Evolutionary conservation across 2,329 filamentous ascomycete genomes (phyloP).

Genomic region (Fusarium liriodendri): DNA sequence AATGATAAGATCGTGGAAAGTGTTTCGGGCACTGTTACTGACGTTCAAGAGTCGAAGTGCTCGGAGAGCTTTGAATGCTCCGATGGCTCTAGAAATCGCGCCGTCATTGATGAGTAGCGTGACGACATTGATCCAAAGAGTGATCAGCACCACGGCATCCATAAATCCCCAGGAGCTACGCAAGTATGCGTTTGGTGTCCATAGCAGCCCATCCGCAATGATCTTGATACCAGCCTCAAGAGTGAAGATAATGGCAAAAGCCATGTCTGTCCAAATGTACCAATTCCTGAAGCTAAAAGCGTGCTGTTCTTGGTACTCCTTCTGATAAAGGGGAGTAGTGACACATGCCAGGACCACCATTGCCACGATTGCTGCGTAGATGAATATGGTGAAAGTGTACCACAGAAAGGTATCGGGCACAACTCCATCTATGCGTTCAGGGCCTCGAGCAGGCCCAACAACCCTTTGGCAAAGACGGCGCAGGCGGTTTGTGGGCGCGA

Average conservation of each 20-base stretch:
- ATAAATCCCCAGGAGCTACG: constrained; percentile 97
- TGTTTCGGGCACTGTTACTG: constrained; percentile 94
- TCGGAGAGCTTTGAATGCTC: constrained; percentile 95
- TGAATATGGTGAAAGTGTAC: constrained; percentile 93
- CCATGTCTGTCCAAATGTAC: constrained; percentile 95
- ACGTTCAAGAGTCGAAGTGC: constrained; percentile 93
- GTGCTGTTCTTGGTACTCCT: constrained; percentile 78
- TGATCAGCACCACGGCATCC: constrained; percentile 89
- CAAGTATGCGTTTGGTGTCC: constrained; percentile 97
- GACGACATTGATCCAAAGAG: constrained; percentile 93
- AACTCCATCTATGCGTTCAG: constrained; percentile 87
- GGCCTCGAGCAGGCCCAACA: constrained; percentile 90
- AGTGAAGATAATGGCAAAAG: constrained; percentile 88
- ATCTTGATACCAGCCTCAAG: constrained; percentile 91
- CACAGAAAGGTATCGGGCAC: constrained; percentile 90
- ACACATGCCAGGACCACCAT: constrained; percentile 98
- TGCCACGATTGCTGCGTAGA: constrained; percentile 92
- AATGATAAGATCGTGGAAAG: constrained; percentile 96
- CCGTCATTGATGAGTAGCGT: constrained; percentile 86
- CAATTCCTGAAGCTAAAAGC: constrained; percentile 77
- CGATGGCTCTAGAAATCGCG: constrained; percentile 88
- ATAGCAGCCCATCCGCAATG: constrained; percentile 94
- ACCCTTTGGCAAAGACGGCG: constrained; percentile 87
- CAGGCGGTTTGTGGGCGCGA: constrained; percentile 80
- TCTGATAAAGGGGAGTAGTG: constrained; percentile 94